Conservation (phyloP, 2,329 filamentous ascomycete genomes). For the Coniochaeta ligniaria region DNA sequence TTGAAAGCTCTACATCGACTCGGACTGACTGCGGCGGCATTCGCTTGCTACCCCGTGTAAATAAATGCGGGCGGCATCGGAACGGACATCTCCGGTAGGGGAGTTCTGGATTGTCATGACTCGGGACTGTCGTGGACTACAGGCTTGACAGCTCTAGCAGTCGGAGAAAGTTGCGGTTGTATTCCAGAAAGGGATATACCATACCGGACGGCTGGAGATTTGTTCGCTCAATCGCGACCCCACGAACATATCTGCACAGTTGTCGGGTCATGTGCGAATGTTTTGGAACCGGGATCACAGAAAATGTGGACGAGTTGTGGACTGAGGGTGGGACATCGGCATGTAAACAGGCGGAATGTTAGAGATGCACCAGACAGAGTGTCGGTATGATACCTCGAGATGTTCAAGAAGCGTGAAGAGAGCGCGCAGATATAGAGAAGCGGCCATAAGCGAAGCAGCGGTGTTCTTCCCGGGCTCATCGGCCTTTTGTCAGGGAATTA, state of each 20-base stretch:
- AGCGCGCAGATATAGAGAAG: background rate
- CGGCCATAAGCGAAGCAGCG: background rate
- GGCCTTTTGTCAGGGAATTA: background rate
- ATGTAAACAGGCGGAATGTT: too few species aligned
- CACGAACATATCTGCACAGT: background rate
- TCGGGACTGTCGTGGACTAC: background rate
- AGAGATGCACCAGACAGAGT: background rate
- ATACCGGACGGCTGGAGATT: background rate
- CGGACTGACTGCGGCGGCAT: background rate
- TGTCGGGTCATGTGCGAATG: background rate
- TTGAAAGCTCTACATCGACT: background rate
- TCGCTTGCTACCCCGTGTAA: background rate
- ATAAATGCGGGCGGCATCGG: background rate
- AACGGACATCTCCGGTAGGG: background rate
- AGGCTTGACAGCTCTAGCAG: background rate
- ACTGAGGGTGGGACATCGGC: background rate
- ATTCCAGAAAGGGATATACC: background rate
- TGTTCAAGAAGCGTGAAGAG: background rate
- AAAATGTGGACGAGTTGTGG: background rate
- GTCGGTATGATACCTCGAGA: background rate
- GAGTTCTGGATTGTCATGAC: background rate
- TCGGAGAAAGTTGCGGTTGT: background rate
- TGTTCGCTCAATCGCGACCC: background rate
- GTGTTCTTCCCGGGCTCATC: background rate
- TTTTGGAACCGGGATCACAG: background rate